These are phyloP conservation scores for Salix dunnii DNA, from an alignment of 345 rosid species.

Conservation along the genomic window DNA sequence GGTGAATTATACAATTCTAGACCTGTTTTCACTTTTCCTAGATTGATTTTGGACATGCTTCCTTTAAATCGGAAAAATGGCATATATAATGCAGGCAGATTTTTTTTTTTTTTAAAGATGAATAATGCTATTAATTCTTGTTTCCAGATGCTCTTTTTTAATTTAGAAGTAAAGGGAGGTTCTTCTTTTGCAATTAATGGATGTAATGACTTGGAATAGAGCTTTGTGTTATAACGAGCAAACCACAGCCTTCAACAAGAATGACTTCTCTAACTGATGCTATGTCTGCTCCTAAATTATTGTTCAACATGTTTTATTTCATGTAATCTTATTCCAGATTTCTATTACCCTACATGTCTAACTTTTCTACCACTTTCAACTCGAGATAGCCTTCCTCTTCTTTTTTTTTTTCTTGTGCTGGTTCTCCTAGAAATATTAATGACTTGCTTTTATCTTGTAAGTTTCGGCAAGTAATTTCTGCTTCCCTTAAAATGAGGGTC, in stretches of 20 bases:
- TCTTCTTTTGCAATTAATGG: not conserved
- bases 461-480: not conserved
- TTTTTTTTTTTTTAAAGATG: not conserved
- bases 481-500: not conserved
- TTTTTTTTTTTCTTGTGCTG: not conserved
- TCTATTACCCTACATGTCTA: not conserved
- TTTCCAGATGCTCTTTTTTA: not conserved
- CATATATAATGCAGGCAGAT: not conserved
- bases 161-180: not conserved
- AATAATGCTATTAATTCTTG: not conserved
- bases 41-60: not conserved
- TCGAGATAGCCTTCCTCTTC: not conserved
- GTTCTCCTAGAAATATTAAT: not conserved
- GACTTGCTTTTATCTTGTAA: not conserved
- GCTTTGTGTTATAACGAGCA: not conserved
- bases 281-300: not conserved
- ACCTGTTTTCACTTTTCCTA: not conserved
- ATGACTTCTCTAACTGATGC: not conserved
- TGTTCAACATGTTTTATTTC: not conserved
- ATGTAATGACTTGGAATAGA: not conserved
- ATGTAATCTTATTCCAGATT: not conserved
- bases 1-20: not conserved
- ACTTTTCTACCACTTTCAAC: not conserved
- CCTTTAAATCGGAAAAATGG: not conserved
- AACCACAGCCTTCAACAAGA: not conserved